phyloP scores from a whole-genome alignment of 805 yeast species.

The Candida orba region DNA sequence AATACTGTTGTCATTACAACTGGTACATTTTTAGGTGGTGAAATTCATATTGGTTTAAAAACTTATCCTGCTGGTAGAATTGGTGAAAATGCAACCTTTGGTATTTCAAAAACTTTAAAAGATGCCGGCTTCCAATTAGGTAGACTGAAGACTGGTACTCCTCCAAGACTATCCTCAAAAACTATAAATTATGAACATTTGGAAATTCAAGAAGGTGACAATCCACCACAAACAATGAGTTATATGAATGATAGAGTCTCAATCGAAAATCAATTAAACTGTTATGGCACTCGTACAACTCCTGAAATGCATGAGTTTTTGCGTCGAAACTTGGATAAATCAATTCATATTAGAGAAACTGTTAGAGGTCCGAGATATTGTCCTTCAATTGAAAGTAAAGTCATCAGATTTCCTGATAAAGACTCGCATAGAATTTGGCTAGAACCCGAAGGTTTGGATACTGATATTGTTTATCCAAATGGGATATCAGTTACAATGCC shows the following conservation, averaged over 20 bases:
- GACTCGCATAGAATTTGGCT: conserved; percentile 81
- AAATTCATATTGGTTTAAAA: conserved; percentile 82
- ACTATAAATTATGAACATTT: conserved; percentile 65
- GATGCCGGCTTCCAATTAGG: conserved; percentile 81
- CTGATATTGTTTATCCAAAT: conserved; percentile 88
- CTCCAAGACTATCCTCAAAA: conserved; percentile 73
- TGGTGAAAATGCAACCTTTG: conserved; percentile 88
- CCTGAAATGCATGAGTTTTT: conserved; percentile 65
- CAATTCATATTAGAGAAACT: conserved; percentile 87
- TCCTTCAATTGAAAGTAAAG: conserved; percentile 90
- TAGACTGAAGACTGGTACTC: conserved; percentile 93
- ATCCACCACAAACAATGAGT: conserved; percentile 87
- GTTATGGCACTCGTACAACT: conserved; percentile 78
- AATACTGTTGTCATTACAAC: conserved; percentile 81
- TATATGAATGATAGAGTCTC: conserved; percentile 64
- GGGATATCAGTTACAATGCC: conserved; percentile 98
- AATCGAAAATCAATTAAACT: conserved; percentile 53
- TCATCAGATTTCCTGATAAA: conserved; percentile 73
- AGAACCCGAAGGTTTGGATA: conserved; percentile 91
- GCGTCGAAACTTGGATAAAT: conserved; percentile 62
- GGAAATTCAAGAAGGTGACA: conserved; percentile 70
- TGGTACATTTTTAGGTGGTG: conserved; percentile 93
- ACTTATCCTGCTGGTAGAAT: conserved; percentile 87
- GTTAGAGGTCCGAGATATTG: conserved; percentile 97
- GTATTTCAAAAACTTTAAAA: conserved; percentile 70